A percentile compares a stretch with the other conserved stretches of the same genome.
Conservation (phyloP, 1,284 basidiomycete species). For the Moesziomyces globuligerus region DNA sequence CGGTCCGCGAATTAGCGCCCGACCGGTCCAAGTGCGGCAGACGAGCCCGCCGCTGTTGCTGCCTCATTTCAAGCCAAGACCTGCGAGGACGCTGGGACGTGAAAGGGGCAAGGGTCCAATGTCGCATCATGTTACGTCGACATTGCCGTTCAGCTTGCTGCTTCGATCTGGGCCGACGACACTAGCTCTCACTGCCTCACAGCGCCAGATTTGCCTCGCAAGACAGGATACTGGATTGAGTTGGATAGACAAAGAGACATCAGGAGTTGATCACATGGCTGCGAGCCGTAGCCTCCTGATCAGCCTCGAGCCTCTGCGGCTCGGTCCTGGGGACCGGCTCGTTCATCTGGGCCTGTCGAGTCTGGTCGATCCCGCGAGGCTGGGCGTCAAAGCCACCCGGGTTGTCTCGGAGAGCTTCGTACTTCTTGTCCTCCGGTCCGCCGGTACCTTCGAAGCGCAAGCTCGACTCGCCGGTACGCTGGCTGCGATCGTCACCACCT, state of each 20-base stretch:
- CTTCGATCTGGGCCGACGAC: too few relatives aligned
- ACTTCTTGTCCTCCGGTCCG: constrained; percentile 56
- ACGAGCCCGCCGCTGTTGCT: too few relatives aligned
- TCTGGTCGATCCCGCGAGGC: constrained; percentile 42
- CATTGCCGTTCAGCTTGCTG: too few relatives aligned
- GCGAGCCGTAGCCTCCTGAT: constrained; percentile 46
- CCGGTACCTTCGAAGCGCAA: constrained; percentile 54
- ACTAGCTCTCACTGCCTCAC: too few relatives aligned
- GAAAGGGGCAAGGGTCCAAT: too few relatives aligned
- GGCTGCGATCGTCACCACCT: constrained; percentile 48
- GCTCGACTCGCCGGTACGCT: constrained; percentile 50
- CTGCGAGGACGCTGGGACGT: too few relatives aligned
- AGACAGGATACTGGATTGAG: not conserved
- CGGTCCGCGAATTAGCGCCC: not conserved
- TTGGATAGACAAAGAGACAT: not conserved
- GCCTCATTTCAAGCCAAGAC: not conserved
- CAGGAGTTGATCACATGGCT: constrained; percentile 50
- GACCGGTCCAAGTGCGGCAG: not conserved
- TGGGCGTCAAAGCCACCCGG: constrained; percentile 50
- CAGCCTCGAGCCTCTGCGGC: constrained; percentile 49
- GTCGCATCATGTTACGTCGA: too few relatives aligned
- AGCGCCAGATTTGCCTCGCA: too few relatives aligned
- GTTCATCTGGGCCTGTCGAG: constrained; percentile 39
- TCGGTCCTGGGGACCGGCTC: constrained; percentile 51
- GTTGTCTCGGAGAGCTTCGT: constrained; percentile 46